Evolutionary conservation across 2,329 filamentous ascomycete species (phyloP).

Genomic region (Aureobasidium melanogenum): DNA sequence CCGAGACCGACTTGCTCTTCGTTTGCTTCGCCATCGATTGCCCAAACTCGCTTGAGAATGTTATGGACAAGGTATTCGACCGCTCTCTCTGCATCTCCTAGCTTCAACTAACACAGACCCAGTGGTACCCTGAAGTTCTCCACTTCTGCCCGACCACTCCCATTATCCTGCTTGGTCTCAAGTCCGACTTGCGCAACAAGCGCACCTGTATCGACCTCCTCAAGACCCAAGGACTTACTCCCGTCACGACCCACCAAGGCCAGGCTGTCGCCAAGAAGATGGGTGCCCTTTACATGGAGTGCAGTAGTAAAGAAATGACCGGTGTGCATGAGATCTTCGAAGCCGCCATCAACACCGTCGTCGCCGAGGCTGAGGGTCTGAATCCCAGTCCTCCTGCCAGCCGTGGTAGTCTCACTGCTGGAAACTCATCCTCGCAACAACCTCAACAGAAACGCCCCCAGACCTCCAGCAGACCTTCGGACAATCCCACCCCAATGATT

Average conservation of each 20-base stretch:
- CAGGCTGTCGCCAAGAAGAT: constrained; percentile 83
- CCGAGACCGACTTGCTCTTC: constrained; percentile 94
- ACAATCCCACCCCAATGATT: constrained; percentile 19
- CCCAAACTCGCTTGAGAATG: constrained; percentile 94
- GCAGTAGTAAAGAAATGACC: constrained; percentile 93
- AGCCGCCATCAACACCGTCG: constrained; percentile 78
- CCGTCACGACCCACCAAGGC: constrained; percentile 86
- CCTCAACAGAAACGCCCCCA: constrained; percentile 25
- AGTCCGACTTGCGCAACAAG: constrained; percentile 93
- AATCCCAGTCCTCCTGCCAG: constrained; percentile 19
- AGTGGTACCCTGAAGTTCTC: constrained; percentile 99
- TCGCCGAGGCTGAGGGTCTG: constrained; percentile 54
- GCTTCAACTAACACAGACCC: constrained; percentile 10
- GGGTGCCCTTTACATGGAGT: constrained; percentile 94
- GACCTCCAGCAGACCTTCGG: constrained; percentile 22
- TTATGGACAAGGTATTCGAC: constrained; percentile 81
- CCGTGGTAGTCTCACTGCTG: constrained; percentile 33
- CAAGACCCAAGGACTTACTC: constrained; percentile 93
- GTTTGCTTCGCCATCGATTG: constrained; percentile 99
- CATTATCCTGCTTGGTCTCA: constrained; percentile 88
- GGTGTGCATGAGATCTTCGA: constrained; percentile 97
- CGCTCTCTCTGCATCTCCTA: constrained; percentile 15
- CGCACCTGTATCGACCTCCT: constrained; percentile 96
- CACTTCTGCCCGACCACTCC: constrained; percentile 98
- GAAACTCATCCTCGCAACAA: constrained; percentile 24